These are phyloP conservation scores for Botrytis squamosa DNA, from an alignment of 2,329 filamentous ascomycete genomes.

Conservation along the genomic window DNA sequence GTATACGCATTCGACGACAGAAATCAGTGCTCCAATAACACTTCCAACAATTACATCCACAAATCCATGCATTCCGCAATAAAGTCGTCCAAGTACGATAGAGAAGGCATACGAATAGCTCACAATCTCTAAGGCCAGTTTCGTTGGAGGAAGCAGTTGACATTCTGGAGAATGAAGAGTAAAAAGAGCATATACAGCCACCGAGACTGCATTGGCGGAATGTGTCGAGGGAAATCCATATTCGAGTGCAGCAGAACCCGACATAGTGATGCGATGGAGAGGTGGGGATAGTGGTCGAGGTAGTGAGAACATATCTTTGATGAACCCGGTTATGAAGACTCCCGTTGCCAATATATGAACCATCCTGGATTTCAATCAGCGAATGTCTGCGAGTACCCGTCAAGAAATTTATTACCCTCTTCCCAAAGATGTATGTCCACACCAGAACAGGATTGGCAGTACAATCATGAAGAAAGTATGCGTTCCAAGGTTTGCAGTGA, in stretches of 20 bases:
- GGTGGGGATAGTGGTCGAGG: slow-evolving; percentile 90
- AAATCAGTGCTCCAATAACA: slow-evolving; percentile 66
- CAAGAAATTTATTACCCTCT: slow-evolving; percentile 66
- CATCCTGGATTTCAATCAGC: slow-evolving; percentile 46
- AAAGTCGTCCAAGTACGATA: slow-evolving; percentile 86
- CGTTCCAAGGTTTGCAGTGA: slow-evolving; percentile 92
- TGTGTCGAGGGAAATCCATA: slow-evolving; percentile 98
- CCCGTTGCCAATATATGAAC: slow-evolving; percentile 76
- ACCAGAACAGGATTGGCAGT: slow-evolving; percentile 95
- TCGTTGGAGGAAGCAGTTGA: slow-evolving; percentile 57
- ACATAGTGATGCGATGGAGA: slow-evolving; percentile 94
- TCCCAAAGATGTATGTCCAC: slow-evolving; percentile 79
- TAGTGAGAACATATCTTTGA: slow-evolving; percentile 92
- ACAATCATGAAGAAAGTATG: slow-evolving; percentile 99
- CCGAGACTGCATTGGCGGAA: slow-evolving; percentile 93
- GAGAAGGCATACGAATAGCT: slow-evolving; percentile 85
- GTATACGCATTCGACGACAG: slow-evolving; percentile 59
- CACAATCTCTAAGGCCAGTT: slow-evolving; percentile 61
- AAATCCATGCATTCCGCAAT: slow-evolving; percentile 99
- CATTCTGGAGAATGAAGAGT: slow-evolving; percentile 66
- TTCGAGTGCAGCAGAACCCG: slow-evolving; percentile 87
- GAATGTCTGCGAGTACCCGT: neutral
- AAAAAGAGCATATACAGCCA: slow-evolving; percentile 80
- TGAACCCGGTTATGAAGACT: slow-evolving; percentile 85
- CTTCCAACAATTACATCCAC: slow-evolving; percentile 84